These are phyloP conservation scores for Penicillium sp. DNA, from an alignment of 2,329 filamentous ascomycete genomes.

Conservation along the genomic window DNA sequence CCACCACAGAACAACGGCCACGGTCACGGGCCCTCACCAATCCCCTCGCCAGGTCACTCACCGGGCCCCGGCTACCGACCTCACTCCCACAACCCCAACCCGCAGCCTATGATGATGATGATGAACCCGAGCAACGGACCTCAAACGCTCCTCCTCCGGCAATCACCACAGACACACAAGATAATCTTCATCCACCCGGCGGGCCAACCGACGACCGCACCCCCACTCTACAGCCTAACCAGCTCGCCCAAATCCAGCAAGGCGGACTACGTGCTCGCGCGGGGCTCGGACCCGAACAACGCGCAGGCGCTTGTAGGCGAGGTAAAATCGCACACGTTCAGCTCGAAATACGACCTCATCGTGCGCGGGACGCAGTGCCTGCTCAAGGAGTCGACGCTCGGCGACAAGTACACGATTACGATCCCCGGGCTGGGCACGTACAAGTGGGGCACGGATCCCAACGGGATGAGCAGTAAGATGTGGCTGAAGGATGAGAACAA, in stretches of 20 bases:
- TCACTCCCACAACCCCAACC: neutral
- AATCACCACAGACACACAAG: conserved; percentile 6
- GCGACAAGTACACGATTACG: neutral
- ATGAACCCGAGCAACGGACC: neutral
- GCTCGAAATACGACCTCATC: conserved; percentile 1
- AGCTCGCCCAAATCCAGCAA: conserved; percentile 1
- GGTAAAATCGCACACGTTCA: conserved; percentile 4
- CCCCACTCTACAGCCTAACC: conserved; percentile 6
- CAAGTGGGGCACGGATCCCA: neutral
- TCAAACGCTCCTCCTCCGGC: neutral
- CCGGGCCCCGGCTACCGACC: neutral
- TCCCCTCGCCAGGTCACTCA: neutral
- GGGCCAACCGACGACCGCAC: neutral
- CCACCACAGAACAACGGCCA: neutral
- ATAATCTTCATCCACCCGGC: neutral
- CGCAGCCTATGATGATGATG: neutral
- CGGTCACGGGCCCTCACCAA: neutral
- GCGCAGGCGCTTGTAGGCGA: neutral
- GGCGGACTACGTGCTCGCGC: conserved; percentile 10
- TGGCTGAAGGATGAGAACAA: conserved; percentile 2
- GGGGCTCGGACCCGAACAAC: neutral
- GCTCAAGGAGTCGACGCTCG: neutral
- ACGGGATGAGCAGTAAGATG: conserved; percentile 2
- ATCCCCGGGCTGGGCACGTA: neutral
- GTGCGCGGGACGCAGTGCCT: neutral